Base-by-base conservation (phyloP, 768 basidiomycete genomes). In the Hebeloma cylindrosporum region DNA sequence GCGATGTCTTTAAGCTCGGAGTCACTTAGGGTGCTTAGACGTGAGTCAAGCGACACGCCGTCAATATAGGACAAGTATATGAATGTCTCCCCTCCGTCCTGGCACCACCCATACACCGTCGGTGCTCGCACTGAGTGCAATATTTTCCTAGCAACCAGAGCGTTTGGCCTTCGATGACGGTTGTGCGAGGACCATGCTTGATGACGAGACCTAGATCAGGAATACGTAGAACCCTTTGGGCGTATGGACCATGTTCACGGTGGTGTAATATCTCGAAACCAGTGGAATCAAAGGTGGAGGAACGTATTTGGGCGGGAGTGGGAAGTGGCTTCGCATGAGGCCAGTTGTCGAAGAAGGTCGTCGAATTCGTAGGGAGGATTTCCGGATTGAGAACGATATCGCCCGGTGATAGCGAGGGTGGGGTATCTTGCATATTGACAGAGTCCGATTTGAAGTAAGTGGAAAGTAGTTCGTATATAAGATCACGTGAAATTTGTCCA, bases 61-160 rank as follows among this genome's bases (percentile, higher is more conserved):
- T 47, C 22, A 18, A 53, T 28, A 29, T 40, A 42, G 30, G 48
- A 36, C 43, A 53, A 34, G 21, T 50, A 53, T 10, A 45, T 23
- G 33, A 53, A 53, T 16, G 14, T 39, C 21, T 53, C 17, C 10
- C 29, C 45, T 14, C 17, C 36, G 38, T 51, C 45, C 44, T 45
- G 21, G 29, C 48, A 50, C 48, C 50, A 51, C 18, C 40, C 44
- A 43, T 46, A 50, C 21, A 54, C 52, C 26, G 28, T 39, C n/a
- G 48, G 52, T 14, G 44, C 43, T 9, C 44, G 48, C 35, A 50
- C 17, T 33, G 16, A 7, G 39, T 16, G 30, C 35, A 26, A 25
- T 43, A 33, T n/a, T 26, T 36, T 17, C 21, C 31, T n/a, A 54
- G 30, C 14, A 45, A 27, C 53, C 53, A 51, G 16, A 54, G 40